Evolutionary conservation across 78 protist genomes (phyloP).

Genomic region (Thecamonas trahens): DNA sequence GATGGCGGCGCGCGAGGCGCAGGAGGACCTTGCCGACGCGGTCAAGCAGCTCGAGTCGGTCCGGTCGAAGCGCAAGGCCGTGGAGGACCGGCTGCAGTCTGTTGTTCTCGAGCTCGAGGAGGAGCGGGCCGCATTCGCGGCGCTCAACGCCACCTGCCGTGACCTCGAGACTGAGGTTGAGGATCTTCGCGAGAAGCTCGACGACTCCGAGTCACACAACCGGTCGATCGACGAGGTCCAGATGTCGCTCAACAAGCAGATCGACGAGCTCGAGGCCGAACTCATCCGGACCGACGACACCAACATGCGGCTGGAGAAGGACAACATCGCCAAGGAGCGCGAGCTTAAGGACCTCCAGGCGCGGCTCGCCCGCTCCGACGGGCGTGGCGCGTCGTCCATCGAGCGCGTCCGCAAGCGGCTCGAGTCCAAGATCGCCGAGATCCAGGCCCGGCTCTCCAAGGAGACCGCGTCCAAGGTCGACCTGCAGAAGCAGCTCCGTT

Average conservation of each 20-base stretch:
- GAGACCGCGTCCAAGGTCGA: no score
- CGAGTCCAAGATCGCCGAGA: no score
- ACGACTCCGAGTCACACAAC: constrained; percentile 3
- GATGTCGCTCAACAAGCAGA: constrained; percentile 5
- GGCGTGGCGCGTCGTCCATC: no score
- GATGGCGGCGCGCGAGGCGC: neutral
- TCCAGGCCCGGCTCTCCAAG: no score
- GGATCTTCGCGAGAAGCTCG: neutral
- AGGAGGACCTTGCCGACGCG: constrained; percentile 14
- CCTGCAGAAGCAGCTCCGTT: no score
- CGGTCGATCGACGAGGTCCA: neutral
- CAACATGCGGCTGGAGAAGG: no score
- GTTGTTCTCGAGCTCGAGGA: neutral
- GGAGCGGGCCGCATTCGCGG: neutral
- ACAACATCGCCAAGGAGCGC: no score
- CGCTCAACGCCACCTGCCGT: neutral
- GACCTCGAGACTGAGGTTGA: neutral
- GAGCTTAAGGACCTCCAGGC: no score
- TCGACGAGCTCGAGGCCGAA: no score
- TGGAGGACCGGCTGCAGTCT: neutral
- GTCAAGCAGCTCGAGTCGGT: neutral
- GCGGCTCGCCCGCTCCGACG: no score
- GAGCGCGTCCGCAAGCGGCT: no score
- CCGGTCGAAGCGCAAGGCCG: neutral
- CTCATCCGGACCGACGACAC: no score